Percentiles rank a stretch among this genome's conserved stretches.
Conservation (phyloP, 148 eudicot genomes). For the Arctostaphylos glauca region DNA sequence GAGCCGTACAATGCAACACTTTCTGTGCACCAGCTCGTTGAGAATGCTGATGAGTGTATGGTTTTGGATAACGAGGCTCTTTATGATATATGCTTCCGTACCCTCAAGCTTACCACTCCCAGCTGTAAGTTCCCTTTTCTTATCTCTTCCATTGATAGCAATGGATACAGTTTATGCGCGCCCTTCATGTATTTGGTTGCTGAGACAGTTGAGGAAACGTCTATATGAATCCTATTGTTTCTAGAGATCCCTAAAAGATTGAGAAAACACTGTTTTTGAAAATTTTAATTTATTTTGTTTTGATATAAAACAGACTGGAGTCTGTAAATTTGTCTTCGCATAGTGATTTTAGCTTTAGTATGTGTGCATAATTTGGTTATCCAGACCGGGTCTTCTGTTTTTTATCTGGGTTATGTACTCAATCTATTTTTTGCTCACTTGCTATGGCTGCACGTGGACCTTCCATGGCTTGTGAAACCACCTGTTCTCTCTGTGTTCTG, state of each 20-base stretch:
- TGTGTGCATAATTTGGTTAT: background rate
- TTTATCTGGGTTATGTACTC: background rate
- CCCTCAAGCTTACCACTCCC: conserved; percentile 60
- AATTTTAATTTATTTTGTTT: background rate
- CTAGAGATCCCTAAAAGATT: background rate
- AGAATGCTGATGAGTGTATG: conserved; percentile 62
- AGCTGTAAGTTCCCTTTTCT: conserved; percentile 39
- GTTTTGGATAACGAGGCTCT: conserved; percentile 59
- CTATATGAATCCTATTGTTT: background rate
- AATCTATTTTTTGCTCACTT: background rate
- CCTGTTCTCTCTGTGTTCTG: background rate
- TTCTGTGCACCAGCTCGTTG: conserved; percentile 56
- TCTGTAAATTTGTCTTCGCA: background rate
- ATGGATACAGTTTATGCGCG: background rate
- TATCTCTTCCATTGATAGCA: background rate
- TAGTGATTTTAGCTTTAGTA: background rate
- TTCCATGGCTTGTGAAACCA: background rate
- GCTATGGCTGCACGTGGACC: background rate
- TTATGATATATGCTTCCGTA: conserved; percentile 57
- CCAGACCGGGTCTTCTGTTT: background rate
- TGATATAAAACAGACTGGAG: background rate
- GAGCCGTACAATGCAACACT: conserved; percentile 63
- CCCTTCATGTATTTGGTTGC: background rate
- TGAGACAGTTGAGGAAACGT: background rate
- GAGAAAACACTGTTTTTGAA: background rate